Evolutionary conservation across 305 asterid species (phyloP), one percentile per base, ranked within the genome.

Genomic region (Nicotiana rustica): DNA sequence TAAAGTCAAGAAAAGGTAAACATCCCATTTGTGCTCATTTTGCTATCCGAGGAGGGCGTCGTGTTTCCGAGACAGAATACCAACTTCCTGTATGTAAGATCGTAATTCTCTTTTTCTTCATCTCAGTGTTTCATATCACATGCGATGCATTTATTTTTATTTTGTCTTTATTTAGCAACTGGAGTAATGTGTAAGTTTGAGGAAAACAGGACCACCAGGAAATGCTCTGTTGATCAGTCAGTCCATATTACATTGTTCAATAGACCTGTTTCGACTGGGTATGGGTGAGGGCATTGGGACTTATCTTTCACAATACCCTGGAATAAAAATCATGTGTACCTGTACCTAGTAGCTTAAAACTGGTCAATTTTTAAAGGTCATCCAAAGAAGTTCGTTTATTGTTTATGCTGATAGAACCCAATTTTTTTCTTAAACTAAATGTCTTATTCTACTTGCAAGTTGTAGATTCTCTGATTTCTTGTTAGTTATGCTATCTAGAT

Each of bases 21-120:
- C 93, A 91, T 88, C 98, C 98, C 80, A 87, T 92, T 61, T 92
- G 92, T 89, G 98, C 98, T 76, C 98, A 95, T 89, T 95, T 95
- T 85, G 96, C 98, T 55, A 92, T 95, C 94, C 91, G 90, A 88
- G 98, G 98, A 86, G 98, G 98, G 17, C 95, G 96, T 66, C 89
- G 86, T 84, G 87, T 92, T 83, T 93, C 98, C 29, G 96, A 89
- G 68, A 91, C 94, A 14, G 92, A 90, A 84, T 93, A 95, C 89
- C 98, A 95, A 81, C 89, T 95, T 84, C 98, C 98, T 44, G 98
- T 95, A 90, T 31, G 98, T 88, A 70, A 47, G 77, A 81, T 62
- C 38, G 59, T 31, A 57, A 85, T 88, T 64, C 88, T 83, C 18
- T 66, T 80, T 31, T 67, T 83, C 35, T 33, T 44, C 41, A 9